Base-by-base conservation (phyloP, 2,329 filamentous ascomycete species). In the Fusarium sp. region DNA sequence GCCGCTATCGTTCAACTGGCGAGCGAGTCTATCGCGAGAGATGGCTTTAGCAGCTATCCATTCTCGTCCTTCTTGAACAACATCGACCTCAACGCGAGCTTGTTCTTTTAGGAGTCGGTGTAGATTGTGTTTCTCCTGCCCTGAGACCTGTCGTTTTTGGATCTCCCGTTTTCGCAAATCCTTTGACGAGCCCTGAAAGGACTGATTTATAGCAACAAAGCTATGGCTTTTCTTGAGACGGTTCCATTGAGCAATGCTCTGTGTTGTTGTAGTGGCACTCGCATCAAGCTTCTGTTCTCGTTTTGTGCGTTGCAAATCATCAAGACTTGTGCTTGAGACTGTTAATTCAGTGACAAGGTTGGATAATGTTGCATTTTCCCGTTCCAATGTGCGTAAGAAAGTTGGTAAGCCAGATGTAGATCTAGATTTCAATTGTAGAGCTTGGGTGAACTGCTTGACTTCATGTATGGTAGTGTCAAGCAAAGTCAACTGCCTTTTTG, bases 1-100 rank as follows among this genome's bases (percentile, higher is more conserved):
- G 8, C 83, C 83, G n/a, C 78, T 78, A 51, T 84, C 83, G 7
- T 79, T 79, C 83, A 85, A 82, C 51, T 85, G 82, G 8, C 82
- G 76, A 13, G 81, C 81, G 58, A 85, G 75, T 34, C 82, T 75
- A 52, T 81, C 78, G 18, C 75, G 70, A 54, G 78, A 78, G 4
- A 83, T 72, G 13, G 78, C 76, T 36, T 80, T 79, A 50, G 81
- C 67, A 22, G 78, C 78, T 41, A 84, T 51, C 82, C 82, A 84
- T 71, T 82, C 78, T 6, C 56, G 63, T 10, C 80, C 82, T n/a
- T 76, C 78, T 14, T 81, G 77, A 26, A 84, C 81, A 39, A 84
- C 80, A 32, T 82, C 76, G 3, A 83, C 82, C 28, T 82, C 80
- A 13, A 82, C 75, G 8, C 80, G 79, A 38, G 76, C 77, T 60